These are phyloP conservation scores for Candida vartiovaarae DNA, from an alignment of 805 yeast genomes.

Conservation along the genomic window DNA sequence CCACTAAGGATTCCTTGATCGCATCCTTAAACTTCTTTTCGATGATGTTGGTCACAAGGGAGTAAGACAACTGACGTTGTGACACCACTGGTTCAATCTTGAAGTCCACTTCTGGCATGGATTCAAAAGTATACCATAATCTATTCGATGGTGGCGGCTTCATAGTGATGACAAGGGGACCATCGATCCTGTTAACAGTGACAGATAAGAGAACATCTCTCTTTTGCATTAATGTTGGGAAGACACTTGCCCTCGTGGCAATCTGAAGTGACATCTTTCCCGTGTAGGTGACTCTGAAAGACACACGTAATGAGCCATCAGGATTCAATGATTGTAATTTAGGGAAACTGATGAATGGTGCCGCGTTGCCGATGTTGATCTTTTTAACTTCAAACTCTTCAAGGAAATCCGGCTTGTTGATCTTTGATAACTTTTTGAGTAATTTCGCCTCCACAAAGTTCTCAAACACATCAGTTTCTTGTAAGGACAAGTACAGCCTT, in stretches of 20 bases:
- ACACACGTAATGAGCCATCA: conserved; percentile 66
- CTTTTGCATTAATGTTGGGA: conserved; percentile 62
- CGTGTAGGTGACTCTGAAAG: conserved; percentile 55
- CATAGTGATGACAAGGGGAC: conserved; percentile 59
- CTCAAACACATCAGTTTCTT: conserved; percentile 62
- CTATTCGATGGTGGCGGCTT: conserved; percentile 91
- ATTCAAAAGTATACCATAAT: conserved; percentile 82
- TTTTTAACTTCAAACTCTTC: conserved; percentile 73
- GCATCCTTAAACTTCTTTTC: conserved; percentile 75
- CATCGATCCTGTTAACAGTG: conserved; percentile 60
- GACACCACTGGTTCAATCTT: conserved; percentile 89
- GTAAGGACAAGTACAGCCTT: conserved; percentile 68
- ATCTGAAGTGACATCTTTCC: conserved; percentile 76
- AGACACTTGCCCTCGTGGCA: conserved; percentile 73
- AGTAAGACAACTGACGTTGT: conserved; percentile 71
- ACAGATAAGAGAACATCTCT: conserved; percentile 68
- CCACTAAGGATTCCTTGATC: conserved; percentile 68
- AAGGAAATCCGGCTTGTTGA: conserved; percentile 80
- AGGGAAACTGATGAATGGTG: conserved; percentile 77
- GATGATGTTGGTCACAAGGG: conserved; percentile 72
- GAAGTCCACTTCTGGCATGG: conserved; percentile 69
- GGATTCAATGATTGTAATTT: conserved; percentile 62
- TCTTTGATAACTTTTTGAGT: conserved; percentile 65
- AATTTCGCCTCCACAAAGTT: conserved; percentile 51
- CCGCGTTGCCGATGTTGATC: conserved; percentile 69